Percentiles rank a stretch among this genome's conserved stretches.
phyloP scores from a whole-genome alignment of 2,329 filamentous ascomycete genomes.

The Lecanoromycetidae sp. region DNA sequence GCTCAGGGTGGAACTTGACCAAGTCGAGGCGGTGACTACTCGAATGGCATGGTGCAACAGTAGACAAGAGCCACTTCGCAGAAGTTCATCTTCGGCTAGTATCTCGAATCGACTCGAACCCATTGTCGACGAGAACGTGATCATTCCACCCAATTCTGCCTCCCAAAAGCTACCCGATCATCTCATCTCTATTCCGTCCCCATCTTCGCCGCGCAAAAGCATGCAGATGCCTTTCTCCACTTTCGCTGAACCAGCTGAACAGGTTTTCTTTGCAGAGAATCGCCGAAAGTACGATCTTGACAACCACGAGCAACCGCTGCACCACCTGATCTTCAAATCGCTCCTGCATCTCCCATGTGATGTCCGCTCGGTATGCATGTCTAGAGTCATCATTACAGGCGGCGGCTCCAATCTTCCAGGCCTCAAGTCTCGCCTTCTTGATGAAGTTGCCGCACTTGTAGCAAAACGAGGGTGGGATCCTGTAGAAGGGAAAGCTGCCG shows the following conservation, averaged over 20 bases:
- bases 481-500: conserved; percentile 57
- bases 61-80: too few relatives aligned
- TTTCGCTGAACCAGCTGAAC: conserved; percentile 64
- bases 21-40: conserved; percentile 67
- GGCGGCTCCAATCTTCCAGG: conserved; percentile 69
- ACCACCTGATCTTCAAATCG: conserved; percentile 61
- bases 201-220: conserved; percentile 33
- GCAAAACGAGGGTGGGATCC: conserved; percentile 63
- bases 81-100: too few relatives aligned
- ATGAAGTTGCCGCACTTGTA: conserved; percentile 59
- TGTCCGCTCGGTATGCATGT: conserved; percentile 72
- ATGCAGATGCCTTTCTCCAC: conserved; percentile 56
- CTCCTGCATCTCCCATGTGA: conserved; percentile 69
- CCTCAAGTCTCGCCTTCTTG: conserved; percentile 61
- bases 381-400: conserved; percentile 75
- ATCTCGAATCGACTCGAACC: too few relatives aligned
- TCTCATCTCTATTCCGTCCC: conserved; percentile 33
- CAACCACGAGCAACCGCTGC: conserved; percentile 73
- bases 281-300: conserved; percentile 52
- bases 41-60: conserved; percentile 63
- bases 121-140: conserved; percentile 31
- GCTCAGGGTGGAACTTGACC: conserved; percentile 53
- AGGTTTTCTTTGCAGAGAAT: conserved; percentile 54
- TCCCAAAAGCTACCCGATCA: conserved; percentile 34
- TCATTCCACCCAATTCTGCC: conserved; percentile 42